Evolutionary conservation across 352 stramenopile genomes (phyloP).

Genomic region (Globisporangium splendens): DNA sequence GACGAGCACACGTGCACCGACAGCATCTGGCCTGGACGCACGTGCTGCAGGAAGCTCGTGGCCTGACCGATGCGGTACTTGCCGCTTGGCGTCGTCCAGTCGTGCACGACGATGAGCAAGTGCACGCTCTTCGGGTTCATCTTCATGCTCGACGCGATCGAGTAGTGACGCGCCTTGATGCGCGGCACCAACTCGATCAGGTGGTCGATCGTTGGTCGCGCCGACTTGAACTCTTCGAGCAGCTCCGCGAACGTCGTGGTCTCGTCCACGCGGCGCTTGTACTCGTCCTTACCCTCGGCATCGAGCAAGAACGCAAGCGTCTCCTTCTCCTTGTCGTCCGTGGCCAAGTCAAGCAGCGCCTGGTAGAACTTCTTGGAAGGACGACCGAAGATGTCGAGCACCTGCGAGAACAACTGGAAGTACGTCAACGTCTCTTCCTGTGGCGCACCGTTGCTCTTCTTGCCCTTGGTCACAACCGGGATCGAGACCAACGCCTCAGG

Average conservation of each 20-base stretch:
- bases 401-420: conserved; percentile 78
- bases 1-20: conserved; percentile 71
- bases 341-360: conserved; percentile 54
- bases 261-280: conserved; percentile 77
- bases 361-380: conserved; percentile 86
- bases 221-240: conserved; percentile 70
- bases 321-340: conserved; percentile 70
- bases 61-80: conserved; percentile 64
- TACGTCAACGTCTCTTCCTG: conserved; percentile 68
- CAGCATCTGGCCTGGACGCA: conserved; percentile 47
- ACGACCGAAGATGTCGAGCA: conserved; percentile 82
- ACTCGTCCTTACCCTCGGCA: conserved; percentile 77
- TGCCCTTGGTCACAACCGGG: conserved; percentile 53
- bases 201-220: conserved; percentile 55
- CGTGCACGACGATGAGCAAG: conserved; percentile 82
- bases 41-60: conserved; percentile 51
- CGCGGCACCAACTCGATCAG: conserved; percentile 69
- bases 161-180: conserved; percentile 90
- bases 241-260: conserved; percentile 76
- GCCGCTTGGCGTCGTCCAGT: conserved; percentile 79
- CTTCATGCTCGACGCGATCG: conserved; percentile 88
- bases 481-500: conserved; percentile 66
- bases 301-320: conserved; percentile 45
- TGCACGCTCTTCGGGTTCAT: conserved; percentile 81
- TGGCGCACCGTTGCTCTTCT: conserved; percentile 26